Percentiles rank a stretch among this genome's conserved stretches.
phyloP scores from a whole-genome alignment of 352 stramenopile species.

The Aphanomyces cochlioides region DNA sequence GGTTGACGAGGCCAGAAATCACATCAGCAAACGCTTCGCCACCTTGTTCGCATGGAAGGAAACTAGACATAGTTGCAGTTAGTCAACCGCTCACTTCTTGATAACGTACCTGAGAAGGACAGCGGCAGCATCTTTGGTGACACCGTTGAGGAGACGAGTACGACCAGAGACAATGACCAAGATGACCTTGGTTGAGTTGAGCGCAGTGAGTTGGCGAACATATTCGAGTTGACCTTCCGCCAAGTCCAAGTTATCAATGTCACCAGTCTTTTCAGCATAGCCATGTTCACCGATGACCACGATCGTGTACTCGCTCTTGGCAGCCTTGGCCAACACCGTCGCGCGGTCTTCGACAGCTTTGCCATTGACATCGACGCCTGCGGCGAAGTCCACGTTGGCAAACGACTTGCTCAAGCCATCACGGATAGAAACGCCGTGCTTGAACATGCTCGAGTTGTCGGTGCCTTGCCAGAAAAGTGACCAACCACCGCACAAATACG shows the following conservation, averaged over 20 bases:
- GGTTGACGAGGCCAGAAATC: conserved; percentile 70
- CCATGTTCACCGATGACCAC: conserved; percentile 67
- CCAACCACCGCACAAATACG: conserved; percentile 71
- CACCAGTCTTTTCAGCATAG: conserved; percentile 82
- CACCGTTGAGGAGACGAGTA: conserved; percentile 59
- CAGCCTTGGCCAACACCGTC: conserved; percentile 49
- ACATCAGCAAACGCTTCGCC: conserved; percentile 80
- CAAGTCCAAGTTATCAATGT: conserved; percentile 74
- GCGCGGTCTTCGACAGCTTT: conserved; percentile 48
- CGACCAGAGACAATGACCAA: conserved; percentile 71
- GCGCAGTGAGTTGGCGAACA: conserved; percentile 50
- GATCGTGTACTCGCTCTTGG: conserved; percentile 55
- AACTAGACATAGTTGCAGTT: conserved; percentile 24
- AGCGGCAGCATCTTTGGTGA: conserved; percentile 53
- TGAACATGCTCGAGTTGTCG: conserved; percentile 56
- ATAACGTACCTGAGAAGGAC: conserved; percentile 52
- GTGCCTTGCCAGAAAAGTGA: conserved; percentile 83
- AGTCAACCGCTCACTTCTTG: neutral
- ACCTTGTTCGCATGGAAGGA: conserved; percentile 70
- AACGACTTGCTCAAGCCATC: conserved; percentile 41
- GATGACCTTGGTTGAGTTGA: conserved; percentile 65
- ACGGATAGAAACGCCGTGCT: conserved; percentile 60
- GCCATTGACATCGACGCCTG: conserved; percentile 41
- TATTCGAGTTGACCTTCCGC: conserved; percentile 66
- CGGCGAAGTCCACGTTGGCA: conserved; percentile 30